A percentile compares a stretch with the other conserved stretches of the same genome.
These are phyloP conservation scores for Colletotrichum brevisporum DNA, from an alignment of 2,329 filamentous ascomycete species.

Conservation along the genomic window DNA sequence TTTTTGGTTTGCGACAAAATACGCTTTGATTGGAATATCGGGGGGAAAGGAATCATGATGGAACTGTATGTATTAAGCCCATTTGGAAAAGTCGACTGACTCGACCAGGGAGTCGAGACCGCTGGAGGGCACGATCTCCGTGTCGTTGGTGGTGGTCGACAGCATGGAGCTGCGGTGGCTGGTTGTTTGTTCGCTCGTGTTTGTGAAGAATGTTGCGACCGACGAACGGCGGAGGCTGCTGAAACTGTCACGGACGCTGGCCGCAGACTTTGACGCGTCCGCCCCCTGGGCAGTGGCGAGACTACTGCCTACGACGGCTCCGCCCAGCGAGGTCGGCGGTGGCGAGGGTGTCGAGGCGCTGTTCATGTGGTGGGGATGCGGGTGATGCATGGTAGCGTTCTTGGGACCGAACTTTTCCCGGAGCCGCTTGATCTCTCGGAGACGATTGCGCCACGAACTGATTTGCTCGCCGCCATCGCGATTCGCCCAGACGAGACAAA, in stretches of 20 bases:
- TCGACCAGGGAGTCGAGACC: constrained; percentile 51
- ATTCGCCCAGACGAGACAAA: constrained; percentile 90
- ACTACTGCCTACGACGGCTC: constrained; percentile 45
- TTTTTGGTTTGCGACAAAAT: constrained; percentile 1
- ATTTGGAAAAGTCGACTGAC: constrained; percentile 57
- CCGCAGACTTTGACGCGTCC: constrained; percentile 57
- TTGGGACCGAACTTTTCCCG: constrained; percentile 76
- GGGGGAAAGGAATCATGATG: constrained; percentile 11
- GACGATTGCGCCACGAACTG: constrained; percentile 89
- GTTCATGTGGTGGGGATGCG: constrained; percentile 46
- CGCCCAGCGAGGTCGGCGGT: constrained; percentile 49
- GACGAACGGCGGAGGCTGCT: constrained; percentile 73
- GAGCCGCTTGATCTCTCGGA: constrained; percentile 87
- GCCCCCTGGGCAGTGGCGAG: constrained; percentile 32
- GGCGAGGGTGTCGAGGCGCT: constrained; percentile 45
- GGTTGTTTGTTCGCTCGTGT: constrained; percentile 65
- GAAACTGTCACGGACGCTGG: constrained; percentile 72
- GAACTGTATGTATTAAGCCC: constrained; percentile 47
- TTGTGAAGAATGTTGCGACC: constrained; percentile 75
- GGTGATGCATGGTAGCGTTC: constrained; percentile 49
- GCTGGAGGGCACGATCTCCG: constrained; percentile 59
- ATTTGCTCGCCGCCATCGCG: constrained; percentile 84
- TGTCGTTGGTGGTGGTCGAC: constrained; percentile 66
- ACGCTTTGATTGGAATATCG: background rate
- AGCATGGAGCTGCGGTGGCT: constrained; percentile 73